These are phyloP conservation scores for Entomortierella lignicola DNA, from an alignment of 192 early-diverging fungal species.

Conservation along the genomic window DNA sequence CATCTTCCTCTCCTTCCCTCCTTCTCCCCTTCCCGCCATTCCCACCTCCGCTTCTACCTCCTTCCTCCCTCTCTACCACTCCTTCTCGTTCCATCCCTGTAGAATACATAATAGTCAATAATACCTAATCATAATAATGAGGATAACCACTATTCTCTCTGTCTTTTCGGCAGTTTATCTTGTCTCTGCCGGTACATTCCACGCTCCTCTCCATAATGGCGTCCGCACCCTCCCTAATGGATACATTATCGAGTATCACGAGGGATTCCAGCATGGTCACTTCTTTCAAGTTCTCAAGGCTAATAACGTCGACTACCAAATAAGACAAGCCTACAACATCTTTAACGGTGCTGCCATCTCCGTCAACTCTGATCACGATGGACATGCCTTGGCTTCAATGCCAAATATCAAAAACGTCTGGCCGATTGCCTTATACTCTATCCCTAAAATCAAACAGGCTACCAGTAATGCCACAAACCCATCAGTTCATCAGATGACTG, in stretches of 20 bases:
- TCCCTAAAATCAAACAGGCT: neutral
- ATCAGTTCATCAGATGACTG: constrained; percentile 56
- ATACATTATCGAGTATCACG: constrained; percentile 41
- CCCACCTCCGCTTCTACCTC: neutral
- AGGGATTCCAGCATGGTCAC: constrained; percentile 7
- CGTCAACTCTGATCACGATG: constrained; percentile 43
- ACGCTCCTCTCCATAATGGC: neutral
- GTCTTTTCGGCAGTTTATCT: constrained; percentile 19
- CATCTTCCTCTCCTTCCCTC: too few species aligned
- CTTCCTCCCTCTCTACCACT: too few species aligned
- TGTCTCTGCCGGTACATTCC: constrained; percentile 41
- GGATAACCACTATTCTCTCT: constrained; percentile 26
- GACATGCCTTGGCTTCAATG: constrained; percentile 21
- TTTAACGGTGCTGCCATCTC: constrained; percentile 60
- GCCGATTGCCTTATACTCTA: constrained; percentile 54
- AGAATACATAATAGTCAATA: neutral
- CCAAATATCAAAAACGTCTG: constrained; percentile 54
- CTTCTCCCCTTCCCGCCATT: neutral
- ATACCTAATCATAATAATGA: constrained; percentile 32
- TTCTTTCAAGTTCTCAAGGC: constrained; percentile 5
- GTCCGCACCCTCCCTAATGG: constrained; percentile 9
- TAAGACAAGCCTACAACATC: constrained; percentile 55
- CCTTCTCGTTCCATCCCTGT: neutral
- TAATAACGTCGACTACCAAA: constrained; percentile 22
- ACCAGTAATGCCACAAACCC: constrained; percentile 7